Evolutionary conservation across 345 rosid genomes (phyloP), one percentile per base, ranked within the genome.

Genomic region (Populus simonii): DNA sequence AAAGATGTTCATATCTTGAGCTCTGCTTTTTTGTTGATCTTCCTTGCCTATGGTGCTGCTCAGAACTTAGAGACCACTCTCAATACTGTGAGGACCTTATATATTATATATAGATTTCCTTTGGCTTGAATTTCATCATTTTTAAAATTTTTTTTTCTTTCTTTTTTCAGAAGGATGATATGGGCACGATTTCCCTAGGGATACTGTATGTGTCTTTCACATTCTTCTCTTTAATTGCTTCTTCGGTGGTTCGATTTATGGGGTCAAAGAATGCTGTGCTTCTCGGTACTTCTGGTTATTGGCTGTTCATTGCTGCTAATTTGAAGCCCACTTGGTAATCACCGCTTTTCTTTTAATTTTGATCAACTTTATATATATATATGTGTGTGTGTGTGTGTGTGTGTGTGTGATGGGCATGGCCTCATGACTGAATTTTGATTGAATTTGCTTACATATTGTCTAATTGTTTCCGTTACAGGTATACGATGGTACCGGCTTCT

Each of bases 1-100:
- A 88, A 88, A 51, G 99, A 95, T 74, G 87, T 95, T 74, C 94
- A 90, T 83, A 86, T 95, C 70, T 84, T 95, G 70, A 95, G 99
- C 86, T 83, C 80, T 72, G 89, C 95, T 41, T 94, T 94, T 67
- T 79, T 94, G 80, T 86, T 94, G 69, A 74, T 94, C 74, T 94
- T 94, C 82, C 91, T 87, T 73, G 92, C 98, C 69, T 94, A 84
- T 67, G 98, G 98, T 72, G 98, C 98, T 76, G 98, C 99, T 77
- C 98, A 95, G 88, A 95, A 95, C 86, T 89, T 95, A 22, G 92
- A 95, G 84, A 92, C 92, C 17, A 93, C 93, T 35, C 81, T 95
- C 78, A 93, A 95, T 76, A 81, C 91, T 57, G 98, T 95, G 71
- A 85, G 89, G 45, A 10, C 45, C 45, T 85, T 73, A 5, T 17